These are phyloP conservation scores for Hansfordia pulvinata DNA, from an alignment of 2,329 filamentous ascomycete genomes.

Conservation along the genomic window DNA sequence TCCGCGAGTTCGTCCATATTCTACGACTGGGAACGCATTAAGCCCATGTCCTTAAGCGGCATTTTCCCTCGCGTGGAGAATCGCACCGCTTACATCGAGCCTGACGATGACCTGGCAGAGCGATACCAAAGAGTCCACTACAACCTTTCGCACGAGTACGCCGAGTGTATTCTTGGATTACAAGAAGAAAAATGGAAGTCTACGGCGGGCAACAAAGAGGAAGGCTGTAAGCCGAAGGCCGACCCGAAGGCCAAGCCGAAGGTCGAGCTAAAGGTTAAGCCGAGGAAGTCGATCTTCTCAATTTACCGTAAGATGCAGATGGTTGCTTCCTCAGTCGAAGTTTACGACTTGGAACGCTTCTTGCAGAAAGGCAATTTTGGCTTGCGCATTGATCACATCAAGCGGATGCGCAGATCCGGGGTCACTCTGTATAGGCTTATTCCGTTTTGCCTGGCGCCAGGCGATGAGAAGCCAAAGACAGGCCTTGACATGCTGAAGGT, in stretches of 20 bases:
- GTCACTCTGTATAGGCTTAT: conserved; percentile 9
- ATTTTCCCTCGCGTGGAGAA: conserved; percentile 11
- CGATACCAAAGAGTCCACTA: conserved; percentile 11
- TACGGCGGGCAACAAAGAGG: neutral
- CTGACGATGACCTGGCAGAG: conserved; percentile 4
- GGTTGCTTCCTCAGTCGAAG: conserved; percentile 13
- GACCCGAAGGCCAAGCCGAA: neutral
- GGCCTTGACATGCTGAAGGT: conserved; percentile 11
- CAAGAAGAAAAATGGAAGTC: neutral
- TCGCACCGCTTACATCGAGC: conserved; percentile 11
- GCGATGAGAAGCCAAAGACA: conserved; percentile 5
- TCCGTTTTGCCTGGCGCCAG: conserved; percentile 6
- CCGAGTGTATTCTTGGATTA: no score
- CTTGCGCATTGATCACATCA: conserved; percentile 6
- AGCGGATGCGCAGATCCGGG: conserved; percentile 8
- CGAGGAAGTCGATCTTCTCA: conserved; percentile 1
- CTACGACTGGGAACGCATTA: conserved; percentile 7
- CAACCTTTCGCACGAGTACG: conserved; percentile 8
- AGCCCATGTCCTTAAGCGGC: conserved; percentile 10
- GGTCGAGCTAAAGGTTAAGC: neutral
- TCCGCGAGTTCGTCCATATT: conserved; percentile 11
- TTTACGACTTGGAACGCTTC: conserved; percentile 9
- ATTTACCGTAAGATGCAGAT: conserved; percentile 8
- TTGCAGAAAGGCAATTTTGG: conserved; percentile 6
- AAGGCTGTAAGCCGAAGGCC: neutral